Conservation (phyloP, 176 grass and related monocot genomes). For the Lolium multiflorum region DNA sequence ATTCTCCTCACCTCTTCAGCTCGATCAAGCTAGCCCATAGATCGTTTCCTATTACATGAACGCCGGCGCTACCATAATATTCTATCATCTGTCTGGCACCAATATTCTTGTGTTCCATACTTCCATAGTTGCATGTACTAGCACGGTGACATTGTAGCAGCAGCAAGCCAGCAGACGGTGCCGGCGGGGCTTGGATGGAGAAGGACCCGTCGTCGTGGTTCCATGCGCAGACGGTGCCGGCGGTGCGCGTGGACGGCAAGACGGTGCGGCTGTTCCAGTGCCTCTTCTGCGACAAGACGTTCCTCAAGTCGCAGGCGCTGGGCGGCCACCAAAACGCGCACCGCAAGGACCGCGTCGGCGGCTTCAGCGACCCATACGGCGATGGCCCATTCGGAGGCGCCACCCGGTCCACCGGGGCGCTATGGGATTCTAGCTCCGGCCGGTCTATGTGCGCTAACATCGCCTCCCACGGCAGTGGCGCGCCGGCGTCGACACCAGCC, state of each 20-base stretch:
- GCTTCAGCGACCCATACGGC: not conserved
- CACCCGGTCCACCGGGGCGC: not conserved
- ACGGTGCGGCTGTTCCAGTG: constrained; percentile 64
- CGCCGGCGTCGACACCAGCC: not conserved
- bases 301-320: constrained; percentile 81
- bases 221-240: not conserved
- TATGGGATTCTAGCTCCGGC: not conserved
- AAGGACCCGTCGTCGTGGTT: not conserved
- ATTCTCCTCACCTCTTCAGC: not conserved
- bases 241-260: constrained; percentile 13
- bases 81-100: too few relatives aligned
- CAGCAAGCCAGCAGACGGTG: not conserved
- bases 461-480: not conserved
- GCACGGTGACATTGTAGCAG: too few relatives aligned
- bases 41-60: not conserved
- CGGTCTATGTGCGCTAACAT: not conserved
- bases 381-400: too few relatives aligned
- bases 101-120: too few relatives aligned
- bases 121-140: too few relatives aligned
- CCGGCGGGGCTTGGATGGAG: too few relatives aligned
- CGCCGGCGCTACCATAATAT: constrained; percentile 5
- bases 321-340: constrained; percentile 99
- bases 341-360: constrained; percentile 67
- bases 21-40: too few relatives aligned
- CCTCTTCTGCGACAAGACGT: constrained; percentile 79